Percentiles rank a stretch among this genome's conserved stretches.
Evolutionary conservation across 208 protist genomes (phyloP).

Genomic region (Lotmaria passim): DNA sequence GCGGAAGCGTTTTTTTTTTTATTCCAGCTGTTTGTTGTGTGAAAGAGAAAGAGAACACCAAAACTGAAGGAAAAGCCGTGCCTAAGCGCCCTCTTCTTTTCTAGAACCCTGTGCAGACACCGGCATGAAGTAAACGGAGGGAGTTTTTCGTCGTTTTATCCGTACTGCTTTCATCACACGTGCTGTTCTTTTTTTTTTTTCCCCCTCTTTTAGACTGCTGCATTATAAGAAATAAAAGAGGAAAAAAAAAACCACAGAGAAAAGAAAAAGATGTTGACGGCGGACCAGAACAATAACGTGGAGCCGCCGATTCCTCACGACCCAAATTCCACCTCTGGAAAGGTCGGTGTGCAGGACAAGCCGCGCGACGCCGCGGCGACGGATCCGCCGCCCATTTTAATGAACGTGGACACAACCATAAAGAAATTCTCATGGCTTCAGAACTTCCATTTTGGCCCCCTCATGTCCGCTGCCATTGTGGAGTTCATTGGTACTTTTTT

Average conservation of each 20-base stretch:
- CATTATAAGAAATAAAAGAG: neutral
- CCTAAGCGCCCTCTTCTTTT: too few species aligned
- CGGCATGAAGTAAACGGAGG: too few species aligned
- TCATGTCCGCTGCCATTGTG: slow-evolving; percentile 74
- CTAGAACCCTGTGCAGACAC: too few species aligned
- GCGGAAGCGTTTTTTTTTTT: too few species aligned
- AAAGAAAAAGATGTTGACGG: slow-evolving; percentile 9
- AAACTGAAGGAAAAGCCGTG: too few species aligned
- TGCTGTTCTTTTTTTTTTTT: too few species aligned
- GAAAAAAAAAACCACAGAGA: neutral
- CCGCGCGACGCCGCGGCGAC: neutral
- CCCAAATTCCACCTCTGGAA: slow-evolving; percentile 5
- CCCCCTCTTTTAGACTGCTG: too few species aligned
- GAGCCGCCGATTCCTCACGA: neutral
- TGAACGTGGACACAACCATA: slow-evolving; percentile 40
- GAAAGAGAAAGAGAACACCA: too few species aligned
- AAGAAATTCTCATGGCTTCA: slow-evolving; percentile 60
- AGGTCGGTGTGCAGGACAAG: slow-evolving; percentile 2
- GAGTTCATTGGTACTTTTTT: slow-evolving; percentile 87
- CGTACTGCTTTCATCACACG: too few species aligned
- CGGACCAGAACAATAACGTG: neutral
- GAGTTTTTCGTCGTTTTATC: too few species aligned
- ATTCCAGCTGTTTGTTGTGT: too few species aligned
- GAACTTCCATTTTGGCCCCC: slow-evolving; percentile 54
- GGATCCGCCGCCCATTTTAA: neutral